A percentile compares a stretch with the other conserved stretches of the same genome.
phyloP scores from a whole-genome alignment of 2,329 filamentous ascomycete genomes.

The Ceratocystis papillata region DNA sequence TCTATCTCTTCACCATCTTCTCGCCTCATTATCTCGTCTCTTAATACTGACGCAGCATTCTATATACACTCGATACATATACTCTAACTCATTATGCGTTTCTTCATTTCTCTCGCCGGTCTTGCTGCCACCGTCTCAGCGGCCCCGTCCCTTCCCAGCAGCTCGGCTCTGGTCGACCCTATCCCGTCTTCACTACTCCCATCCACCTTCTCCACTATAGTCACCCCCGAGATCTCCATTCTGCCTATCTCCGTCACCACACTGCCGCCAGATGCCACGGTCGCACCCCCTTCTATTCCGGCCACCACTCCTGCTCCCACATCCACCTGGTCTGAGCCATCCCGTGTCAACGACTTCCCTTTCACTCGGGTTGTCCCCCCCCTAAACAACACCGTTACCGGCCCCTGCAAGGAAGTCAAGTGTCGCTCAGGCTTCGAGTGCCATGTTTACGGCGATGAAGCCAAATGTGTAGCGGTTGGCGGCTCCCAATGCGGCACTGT shows the following conservation, averaged over 20 bases:
- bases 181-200: conserved; percentile 1
- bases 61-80: neutral
- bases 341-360: conserved; percentile 21
- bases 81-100: conserved; percentile 15
- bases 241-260: neutral
- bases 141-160: conserved; percentile 12
- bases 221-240: neutral
- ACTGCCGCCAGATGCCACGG: neutral
- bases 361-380: conserved; percentile 15
- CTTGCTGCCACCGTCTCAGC: conserved; percentile 15
- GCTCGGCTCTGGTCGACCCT: conserved; percentile 1
- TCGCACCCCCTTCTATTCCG: neutral
- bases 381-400: conserved; percentile 22
- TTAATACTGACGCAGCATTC: neutral
- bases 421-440: conserved; percentile 24
- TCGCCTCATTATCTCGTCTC: neutral
- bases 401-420: conserved; percentile 16
- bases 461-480: conserved; percentile 19
- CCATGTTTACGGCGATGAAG: conserved; percentile 18
- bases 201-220: neutral
- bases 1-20: neutral
- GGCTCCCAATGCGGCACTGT: conserved; percentile 20
- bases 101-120: conserved; percentile 13
- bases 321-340: conserved; percentile 18
- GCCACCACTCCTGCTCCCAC: conserved; percentile 8